Conservation (phyloP, 768 basidiomycete genomes). For the Hypholoma sublateritium region DNA sequence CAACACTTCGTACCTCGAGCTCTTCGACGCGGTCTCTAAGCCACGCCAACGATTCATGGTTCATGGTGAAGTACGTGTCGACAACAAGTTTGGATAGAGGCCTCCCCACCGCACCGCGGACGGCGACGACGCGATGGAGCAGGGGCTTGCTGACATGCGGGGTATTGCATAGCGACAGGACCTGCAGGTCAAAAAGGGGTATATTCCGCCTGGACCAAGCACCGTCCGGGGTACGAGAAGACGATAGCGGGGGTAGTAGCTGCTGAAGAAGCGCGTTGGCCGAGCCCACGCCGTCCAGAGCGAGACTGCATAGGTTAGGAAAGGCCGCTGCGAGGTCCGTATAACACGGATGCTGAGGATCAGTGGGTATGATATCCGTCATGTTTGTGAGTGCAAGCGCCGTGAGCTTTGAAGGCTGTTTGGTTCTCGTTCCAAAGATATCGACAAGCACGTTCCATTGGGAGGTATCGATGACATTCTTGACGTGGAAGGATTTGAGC, state of each 20-base stretch:
- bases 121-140: constrained; percentile 23
- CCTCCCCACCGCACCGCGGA: constrained; percentile 13
- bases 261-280: constrained; percentile 25
- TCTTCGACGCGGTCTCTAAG: constrained; percentile 22
- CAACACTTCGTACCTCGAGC: background rate
- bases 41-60: constrained; percentile 29
- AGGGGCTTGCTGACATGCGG: constrained; percentile 24
- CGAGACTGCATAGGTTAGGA: constrained; percentile 23
- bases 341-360: constrained; percentile 1
- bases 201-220: background rate
- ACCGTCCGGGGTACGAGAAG: too few species aligned
- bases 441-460: constrained; percentile 15
- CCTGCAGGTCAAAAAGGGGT: constrained; percentile 23
- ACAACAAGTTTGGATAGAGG: constrained; percentile 21
- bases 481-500: constrained; percentile 9
- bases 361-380: constrained; percentile 8
- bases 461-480: constrained; percentile 12
- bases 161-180: constrained; percentile 22
- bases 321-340: constrained; percentile 21
- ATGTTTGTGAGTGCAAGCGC: constrained; percentile 24
- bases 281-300: constrained; percentile 16
- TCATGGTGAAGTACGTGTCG: constrained; percentile 19
- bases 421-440: constrained; percentile 6
- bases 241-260: constrained; percentile 8
- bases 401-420: constrained; percentile 18